Evolutionary conservation across 2,329 filamentous ascomycete genomes (phyloP), one percentile per base, ranked within the genome.

Genomic region (Microascus cirrosus): DNA sequence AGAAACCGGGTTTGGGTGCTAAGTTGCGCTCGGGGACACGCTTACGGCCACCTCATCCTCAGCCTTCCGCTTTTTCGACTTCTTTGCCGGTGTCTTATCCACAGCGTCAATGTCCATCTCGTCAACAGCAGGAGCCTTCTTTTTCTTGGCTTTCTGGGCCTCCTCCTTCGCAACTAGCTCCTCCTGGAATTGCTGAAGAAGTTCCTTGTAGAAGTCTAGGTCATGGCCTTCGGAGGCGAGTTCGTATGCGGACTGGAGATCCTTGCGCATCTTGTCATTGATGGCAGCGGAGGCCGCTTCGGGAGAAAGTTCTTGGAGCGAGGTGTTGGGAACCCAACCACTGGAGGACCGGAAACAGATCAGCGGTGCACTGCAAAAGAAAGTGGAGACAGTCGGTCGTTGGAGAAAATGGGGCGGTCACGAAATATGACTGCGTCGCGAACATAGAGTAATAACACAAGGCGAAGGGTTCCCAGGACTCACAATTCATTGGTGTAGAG

Each of bases 401-500:
- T 32, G n/a, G 22, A 10, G 28, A 39, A 32, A 18, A 52, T 22
- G 25, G 48, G 15, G 2, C 39, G 39, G n/a, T 45, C 15, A 2
- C 39, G n/a, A n/a, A n/a, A n/a, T 45, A 18, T 18, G 39, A 45
- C 15, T 18, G n/a, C 15, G 13, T 45, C 39, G n/a, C 18, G 39
- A n/a, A n/a, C 28, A 32, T 45, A 45, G 39, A n/a, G 39, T 4
- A 39, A 12, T 18, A 18, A 15, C n/a, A n/a, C 36, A 18, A n/a
- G n/a, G 39, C 6, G 13, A 45, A 18, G 15, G 45, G 45, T 22
- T 11, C 22, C 45, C 11, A 20, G 12, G 12, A 84, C 93, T 83
- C 76, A 99, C 94, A 99, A 97, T 79, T 97, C 93, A 67, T 97
- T 96, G 42, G 92, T 96, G 62, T 84, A 79, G 55, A 97, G 76